Base-by-base conservation (phyloP, 148 eudicot species). In the Euryodendron excelsum region DNA sequence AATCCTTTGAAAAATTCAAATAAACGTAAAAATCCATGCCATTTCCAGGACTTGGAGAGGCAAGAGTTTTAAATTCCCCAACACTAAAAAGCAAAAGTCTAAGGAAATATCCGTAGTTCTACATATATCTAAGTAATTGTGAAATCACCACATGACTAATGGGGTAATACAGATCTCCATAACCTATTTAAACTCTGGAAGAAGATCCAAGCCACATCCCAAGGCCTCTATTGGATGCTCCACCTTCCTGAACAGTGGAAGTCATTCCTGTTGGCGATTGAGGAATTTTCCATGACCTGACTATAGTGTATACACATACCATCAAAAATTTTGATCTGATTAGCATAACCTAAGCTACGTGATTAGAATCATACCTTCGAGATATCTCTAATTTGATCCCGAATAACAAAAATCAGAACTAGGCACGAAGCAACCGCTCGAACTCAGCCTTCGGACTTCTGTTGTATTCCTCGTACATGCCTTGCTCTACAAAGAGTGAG, bases 181-280 rank as follows among this genome's bases (percentile, higher is more conserved):
- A 65, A 17, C 44, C 69, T 33, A 33, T 33, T 65, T 65, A 65
- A 64, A 64, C 44, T 64, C n/a, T 20, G 34, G 69, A 65, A 65
- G 69, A 65, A 33, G 45, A 65, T 65, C 69, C 69, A 34, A 65
- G 45, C 45, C 25, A 65, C 45, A 20, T 65, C 13, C 25, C 28
- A 68, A 10, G 47, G 8, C 50, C 21, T 39, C 48, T 68, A 66
- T 50, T 31, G 14, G 52, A 13, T 47, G 52, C 52, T 47, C 44
- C 69, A 34, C 69, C 69, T 3, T 34, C 23, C 27, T 17, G 39
- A 64, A 23, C 44, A 41, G 72, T 79, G 20, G 55, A 33, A 21
- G 28, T 27, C 0, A 17, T 34, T 73, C 47, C 47, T 79, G n/a
- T n/a, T n/a, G n/a, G n/a, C n/a, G n/a, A n/a, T n/a, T n/a, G n/a